Percentiles rank a stretch among this genome's conserved stretches.
phyloP scores from a whole-genome alignment of 2,329 filamentous ascomycete genomes.

The Aspergillus sp. region DNA sequence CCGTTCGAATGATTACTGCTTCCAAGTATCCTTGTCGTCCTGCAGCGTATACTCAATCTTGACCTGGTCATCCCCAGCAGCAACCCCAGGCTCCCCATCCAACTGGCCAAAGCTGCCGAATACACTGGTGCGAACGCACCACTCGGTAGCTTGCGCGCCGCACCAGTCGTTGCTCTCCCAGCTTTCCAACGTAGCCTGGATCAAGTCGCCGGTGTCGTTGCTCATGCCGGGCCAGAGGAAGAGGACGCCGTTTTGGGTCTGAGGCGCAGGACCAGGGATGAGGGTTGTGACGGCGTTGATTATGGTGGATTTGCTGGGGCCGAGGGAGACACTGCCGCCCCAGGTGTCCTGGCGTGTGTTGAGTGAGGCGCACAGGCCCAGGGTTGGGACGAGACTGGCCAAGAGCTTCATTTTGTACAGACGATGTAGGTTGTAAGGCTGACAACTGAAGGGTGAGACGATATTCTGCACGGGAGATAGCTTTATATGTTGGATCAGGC shows the following conservation, averaged over 20 bases:
- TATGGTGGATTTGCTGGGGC: slow-evolving; percentile 40
- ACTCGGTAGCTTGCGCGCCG: slow-evolving; percentile 40
- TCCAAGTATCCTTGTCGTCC: slow-evolving; percentile 30
- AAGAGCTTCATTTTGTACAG: not conserved
- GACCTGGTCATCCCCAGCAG: slow-evolving; percentile 32
- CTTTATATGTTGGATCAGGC: not conserved
- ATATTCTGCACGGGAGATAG: not conserved
- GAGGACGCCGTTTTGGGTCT: slow-evolving; percentile 39
- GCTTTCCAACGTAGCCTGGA: slow-evolving; percentile 45
- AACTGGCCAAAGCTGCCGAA: slow-evolving; percentile 46
- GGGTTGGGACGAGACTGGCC: not conserved
- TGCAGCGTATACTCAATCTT: slow-evolving; percentile 27
- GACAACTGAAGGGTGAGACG: not conserved
- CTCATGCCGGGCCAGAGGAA: slow-evolving; percentile 50
- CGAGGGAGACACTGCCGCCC: slow-evolving; percentile 42
- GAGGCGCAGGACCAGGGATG: slow-evolving; percentile 41
- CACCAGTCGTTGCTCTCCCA: slow-evolving; percentile 46
- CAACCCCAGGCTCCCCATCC: slow-evolving; percentile 23
- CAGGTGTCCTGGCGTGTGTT: slow-evolving; percentile 31
- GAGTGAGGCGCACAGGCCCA: not conserved
- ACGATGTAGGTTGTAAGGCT: not conserved
- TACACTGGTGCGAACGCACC: slow-evolving; percentile 43
- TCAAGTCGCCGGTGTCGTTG: slow-evolving; percentile 46
- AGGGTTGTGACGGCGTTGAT: slow-evolving; percentile 42
- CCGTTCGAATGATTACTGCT: slow-evolving; percentile 21